A percentile compares a stretch with the other conserved stretches of the same genome.
These are phyloP conservation scores for Meira nashicola DNA, from an alignment of 1,284 basidiomycete species.

Conservation along the genomic window DNA sequence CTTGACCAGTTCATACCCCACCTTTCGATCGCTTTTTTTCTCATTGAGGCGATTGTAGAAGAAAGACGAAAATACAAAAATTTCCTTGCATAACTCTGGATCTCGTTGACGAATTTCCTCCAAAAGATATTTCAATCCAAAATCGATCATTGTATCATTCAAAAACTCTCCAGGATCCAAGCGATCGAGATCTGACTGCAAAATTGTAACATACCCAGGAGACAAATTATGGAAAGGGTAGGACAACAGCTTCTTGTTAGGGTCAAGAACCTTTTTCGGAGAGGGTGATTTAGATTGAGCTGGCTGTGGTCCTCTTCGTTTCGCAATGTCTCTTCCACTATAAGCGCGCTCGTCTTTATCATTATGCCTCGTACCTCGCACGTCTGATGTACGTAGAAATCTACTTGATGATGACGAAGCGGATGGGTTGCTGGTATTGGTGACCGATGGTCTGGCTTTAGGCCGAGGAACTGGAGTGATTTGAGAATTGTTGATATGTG, in stretches of 20 bases:
- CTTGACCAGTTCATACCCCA: slow-evolving; percentile 75
- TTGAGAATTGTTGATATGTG: no score
- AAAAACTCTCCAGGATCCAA: slow-evolving; percentile 55
- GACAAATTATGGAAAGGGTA: background rate
- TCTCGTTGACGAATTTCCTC: slow-evolving; percentile 50
- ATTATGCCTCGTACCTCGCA: no score
- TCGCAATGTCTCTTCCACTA: background rate
- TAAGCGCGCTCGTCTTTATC: background rate
- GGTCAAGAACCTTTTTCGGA: background rate
- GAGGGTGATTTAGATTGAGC: background rate
- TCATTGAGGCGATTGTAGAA: slow-evolving; percentile 90
- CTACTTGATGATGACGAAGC: no score
- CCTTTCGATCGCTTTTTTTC: slow-evolving; percentile 40
- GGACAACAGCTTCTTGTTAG: background rate
- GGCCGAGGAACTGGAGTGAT: no score
- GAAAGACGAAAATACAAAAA: slow-evolving; percentile 93
- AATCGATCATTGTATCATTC: slow-evolving; percentile 94
- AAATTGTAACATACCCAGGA: slow-evolving; percentile 29
- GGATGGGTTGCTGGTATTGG: no score
- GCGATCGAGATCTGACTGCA: slow-evolving; percentile 27
- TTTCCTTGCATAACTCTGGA: slow-evolving; percentile 65
- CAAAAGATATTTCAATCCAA: slow-evolving; percentile 73
- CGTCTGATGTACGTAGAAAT: no score
- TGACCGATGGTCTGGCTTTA: no score
- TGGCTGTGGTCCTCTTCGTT: background rate